These are phyloP conservation scores for Aphanomyces cochlioides DNA, from an alignment of 352 stramenopile genomes.

Conservation along the genomic window DNA sequence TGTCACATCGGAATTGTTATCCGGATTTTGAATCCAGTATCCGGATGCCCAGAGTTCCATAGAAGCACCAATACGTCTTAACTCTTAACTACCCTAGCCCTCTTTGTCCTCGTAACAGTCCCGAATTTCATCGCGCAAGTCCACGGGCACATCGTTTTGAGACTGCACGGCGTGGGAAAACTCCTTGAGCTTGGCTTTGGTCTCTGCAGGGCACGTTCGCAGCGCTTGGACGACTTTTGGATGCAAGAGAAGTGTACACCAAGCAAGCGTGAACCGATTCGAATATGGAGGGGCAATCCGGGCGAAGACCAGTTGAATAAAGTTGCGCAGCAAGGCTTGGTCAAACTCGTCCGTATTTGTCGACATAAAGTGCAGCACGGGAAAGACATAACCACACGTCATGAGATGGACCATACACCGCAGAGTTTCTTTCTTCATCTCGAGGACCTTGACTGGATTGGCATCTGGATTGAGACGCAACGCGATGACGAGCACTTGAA, in stretches of 20 bases:
- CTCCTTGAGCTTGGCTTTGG: conserved; percentile 61
- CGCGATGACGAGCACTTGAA: conserved; percentile 71
- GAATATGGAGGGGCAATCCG: conserved; percentile 76
- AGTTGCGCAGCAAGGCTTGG: conserved; percentile 79
- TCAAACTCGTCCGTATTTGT: conserved; percentile 77
- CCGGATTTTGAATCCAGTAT: too few species aligned
- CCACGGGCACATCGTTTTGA: neutral
- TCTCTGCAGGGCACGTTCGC: conserved; percentile 72
- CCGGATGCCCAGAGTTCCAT: too few species aligned
- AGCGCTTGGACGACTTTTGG: conserved; percentile 81
- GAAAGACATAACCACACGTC: conserved; percentile 79
- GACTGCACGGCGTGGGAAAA: conserved; percentile 64
- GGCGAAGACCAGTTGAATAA: conserved; percentile 73
- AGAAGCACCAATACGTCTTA: too few species aligned
- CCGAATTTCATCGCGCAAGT: neutral
- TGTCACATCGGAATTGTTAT: too few species aligned
- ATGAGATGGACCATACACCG: conserved; percentile 87
- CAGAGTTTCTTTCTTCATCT: conserved; percentile 79
- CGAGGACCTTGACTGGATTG: conserved; percentile 80
- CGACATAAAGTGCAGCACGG: conserved; percentile 78
- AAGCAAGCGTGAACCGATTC: conserved; percentile 60
- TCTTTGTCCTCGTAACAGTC: conserved; percentile 21
- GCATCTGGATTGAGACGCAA: conserved; percentile 69
- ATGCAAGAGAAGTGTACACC: conserved; percentile 74
- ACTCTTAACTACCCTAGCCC: too few species aligned